Percentiles rank a stretch among this genome's conserved stretches.
These are phyloP conservation scores for Plectosphaerella sp. DNA, from an alignment of 2,329 filamentous ascomycete genomes.

Conservation along the genomic window DNA sequence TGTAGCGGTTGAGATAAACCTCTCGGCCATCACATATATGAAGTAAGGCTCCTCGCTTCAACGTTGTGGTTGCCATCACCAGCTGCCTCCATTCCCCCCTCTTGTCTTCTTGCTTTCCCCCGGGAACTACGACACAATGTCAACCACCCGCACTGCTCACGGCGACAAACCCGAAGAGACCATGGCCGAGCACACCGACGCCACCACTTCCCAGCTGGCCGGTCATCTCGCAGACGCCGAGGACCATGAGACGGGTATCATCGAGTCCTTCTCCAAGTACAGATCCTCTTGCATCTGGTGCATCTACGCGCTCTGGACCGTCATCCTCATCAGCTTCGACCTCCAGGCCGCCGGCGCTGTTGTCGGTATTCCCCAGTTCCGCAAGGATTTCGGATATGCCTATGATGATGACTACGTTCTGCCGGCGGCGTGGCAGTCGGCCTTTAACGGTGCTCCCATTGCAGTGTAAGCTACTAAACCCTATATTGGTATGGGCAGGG, in stretches of 20 bases:
- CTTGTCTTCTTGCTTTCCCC: not conserved
- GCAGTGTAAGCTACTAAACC: conserved; percentile 19
- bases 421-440: conserved; percentile 35
- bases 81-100: not conserved
- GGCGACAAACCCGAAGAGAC: not conserved
- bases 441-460: conserved; percentile 34
- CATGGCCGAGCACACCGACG: not conserved
- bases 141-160: not conserved
- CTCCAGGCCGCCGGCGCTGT: conserved; percentile 33
- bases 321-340: conserved; percentile 33
- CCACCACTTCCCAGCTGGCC: not conserved
- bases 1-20: no score
- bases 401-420: conserved; percentile 31
- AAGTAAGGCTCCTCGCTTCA: not conserved
- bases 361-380: conserved; percentile 35
- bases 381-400: conserved; percentile 34
- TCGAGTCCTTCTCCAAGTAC: conserved; percentile 15
- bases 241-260: conserved; percentile 16
- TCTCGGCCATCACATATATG: not conserved
- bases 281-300: conserved; percentile 23
- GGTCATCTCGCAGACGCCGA: conserved; percentile 17
- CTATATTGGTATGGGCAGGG: not conserved
- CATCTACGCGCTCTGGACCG: conserved; percentile 31
- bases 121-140: not conserved
- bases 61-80: not conserved